Percentiles rank a stretch among this genome's conserved stretches.
phyloP scores from a whole-genome alignment of 73 alveolate genomes.

The Paramecium primaurelia region DNA sequence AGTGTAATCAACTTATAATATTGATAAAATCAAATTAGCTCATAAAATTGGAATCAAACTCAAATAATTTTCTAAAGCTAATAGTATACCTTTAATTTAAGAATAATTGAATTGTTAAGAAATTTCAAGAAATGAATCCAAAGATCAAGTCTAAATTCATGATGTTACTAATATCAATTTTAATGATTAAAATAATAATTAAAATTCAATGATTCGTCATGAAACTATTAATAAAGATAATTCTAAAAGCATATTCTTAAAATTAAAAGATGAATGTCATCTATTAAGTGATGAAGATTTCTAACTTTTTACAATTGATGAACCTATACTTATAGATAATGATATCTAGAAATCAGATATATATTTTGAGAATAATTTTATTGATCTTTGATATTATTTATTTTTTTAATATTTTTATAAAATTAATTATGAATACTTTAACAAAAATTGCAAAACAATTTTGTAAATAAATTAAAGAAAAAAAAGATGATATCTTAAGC shows the following conservation, averaged over 20 bases:
- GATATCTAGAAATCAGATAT: not conserved
- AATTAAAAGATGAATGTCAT: not conserved
- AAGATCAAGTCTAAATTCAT: not conserved
- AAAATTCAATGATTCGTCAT: not conserved
- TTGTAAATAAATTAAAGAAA: not conserved
- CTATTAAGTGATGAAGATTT: not conserved
- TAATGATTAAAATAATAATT: not conserved
- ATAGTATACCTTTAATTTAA: not conserved
- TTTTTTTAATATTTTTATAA: not conserved
- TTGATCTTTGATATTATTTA: not conserved
- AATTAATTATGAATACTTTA: not conserved
- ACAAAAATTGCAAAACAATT: not conserved
- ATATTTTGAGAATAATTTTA: not conserved
- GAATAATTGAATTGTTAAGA: not conserved
- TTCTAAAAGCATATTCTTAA: not conserved
- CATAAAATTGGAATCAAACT: conserved; percentile 20
- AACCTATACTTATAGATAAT: not conserved
- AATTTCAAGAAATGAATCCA: not conserved
- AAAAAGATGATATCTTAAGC: not conserved
- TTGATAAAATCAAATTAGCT: not conserved
- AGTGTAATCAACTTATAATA: not conserved
- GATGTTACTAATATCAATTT: not conserved
- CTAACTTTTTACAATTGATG: not conserved
- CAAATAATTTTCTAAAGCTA: not conserved
- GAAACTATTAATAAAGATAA: not conserved